phyloP scores from a whole-genome alignment of 2,329 filamentous ascomycete species.

The Cladophialophora yegresii region DNA sequence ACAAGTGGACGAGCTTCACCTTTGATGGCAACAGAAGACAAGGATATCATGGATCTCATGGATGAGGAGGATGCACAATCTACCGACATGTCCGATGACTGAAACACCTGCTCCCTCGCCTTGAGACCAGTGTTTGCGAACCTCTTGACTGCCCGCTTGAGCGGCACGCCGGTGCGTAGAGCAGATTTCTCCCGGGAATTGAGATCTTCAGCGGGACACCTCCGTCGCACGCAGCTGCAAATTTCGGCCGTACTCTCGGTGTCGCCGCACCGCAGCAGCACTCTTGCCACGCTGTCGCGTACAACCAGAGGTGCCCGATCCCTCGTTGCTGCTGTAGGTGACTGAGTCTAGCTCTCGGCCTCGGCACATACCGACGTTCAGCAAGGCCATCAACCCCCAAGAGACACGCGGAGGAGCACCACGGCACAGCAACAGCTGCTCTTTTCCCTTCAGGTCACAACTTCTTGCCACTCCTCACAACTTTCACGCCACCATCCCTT shows the following conservation, averaged over 20 bases:
- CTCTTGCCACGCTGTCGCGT: neutral
- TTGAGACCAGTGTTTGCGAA: neutral
- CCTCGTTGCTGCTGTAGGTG: neutral
- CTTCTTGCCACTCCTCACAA: slow-evolving; percentile 42
- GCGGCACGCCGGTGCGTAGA: neutral
- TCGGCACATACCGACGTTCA: neutral
- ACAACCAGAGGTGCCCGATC: neutral
- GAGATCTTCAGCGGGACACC: neutral
- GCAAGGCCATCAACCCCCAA: neutral
- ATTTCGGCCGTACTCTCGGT: neutral
- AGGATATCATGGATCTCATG: slow-evolving; percentile 16
- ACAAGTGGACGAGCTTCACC: neutral
- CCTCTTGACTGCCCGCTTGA: neutral
- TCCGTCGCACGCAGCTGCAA: neutral
- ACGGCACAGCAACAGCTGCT: neutral
- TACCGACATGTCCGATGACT: slow-evolving; percentile 19
- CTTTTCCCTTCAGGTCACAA: slow-evolving; percentile 8
- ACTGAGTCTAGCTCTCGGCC: too few relatives aligned
- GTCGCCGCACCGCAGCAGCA: neutral
- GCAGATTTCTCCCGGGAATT: neutral
- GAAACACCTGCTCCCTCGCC: neutral
- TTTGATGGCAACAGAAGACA: slow-evolving; percentile 13
- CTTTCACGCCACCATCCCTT: slow-evolving; percentile 67
- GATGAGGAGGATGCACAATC: slow-evolving; percentile 25
- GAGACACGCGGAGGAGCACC: neutral